These are phyloP conservation scores for Moesziomyces sp. DNA, from an alignment of 1,284 basidiomycete genomes.

Conservation along the genomic window DNA sequence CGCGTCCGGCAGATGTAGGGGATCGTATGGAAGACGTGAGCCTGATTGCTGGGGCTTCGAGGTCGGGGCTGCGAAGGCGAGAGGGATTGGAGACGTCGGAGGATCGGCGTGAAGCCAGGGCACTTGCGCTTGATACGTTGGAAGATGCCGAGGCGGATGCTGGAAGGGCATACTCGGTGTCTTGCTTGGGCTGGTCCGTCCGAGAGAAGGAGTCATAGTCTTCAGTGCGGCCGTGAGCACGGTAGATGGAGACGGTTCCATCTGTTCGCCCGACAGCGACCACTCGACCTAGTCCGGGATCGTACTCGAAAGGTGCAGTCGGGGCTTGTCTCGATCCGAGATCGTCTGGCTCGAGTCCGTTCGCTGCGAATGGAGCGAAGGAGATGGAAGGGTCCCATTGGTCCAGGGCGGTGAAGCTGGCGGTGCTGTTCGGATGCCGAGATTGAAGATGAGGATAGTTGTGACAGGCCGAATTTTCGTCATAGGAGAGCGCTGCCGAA, in stretches of 20 bases:
- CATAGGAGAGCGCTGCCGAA: constrained; percentile 34
- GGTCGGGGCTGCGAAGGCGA: constrained; percentile 29
- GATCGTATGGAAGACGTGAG: constrained; percentile 17
- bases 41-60: constrained; percentile 26
- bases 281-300: constrained; percentile 31
- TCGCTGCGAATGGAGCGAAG: constrained; percentile 31
- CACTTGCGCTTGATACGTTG: constrained; percentile 19
- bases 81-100: constrained; percentile 21
- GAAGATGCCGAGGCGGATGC: constrained; percentile 27
- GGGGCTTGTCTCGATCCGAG: neutral
- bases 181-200: neutral
- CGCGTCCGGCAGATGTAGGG: constrained; percentile 18
- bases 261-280: constrained; percentile 33
- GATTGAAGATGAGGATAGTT: constrained; percentile 18
- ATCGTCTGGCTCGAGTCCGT: constrained; percentile 10
- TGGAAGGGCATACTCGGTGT: constrained; percentile 14
- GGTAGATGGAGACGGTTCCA: constrained; percentile 31
- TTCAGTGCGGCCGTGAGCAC: constrained; percentile 32
- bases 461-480: constrained; percentile 29
- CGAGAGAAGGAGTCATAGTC: constrained; percentile 16
- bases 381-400: constrained; percentile 46
- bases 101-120: constrained; percentile 17
- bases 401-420: constrained; percentile 11
- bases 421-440: neutral
- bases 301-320: constrained; percentile 10